Evolutionary conservation across 192 early-diverging fungal genomes (phyloP).

Genomic region (Coemansia umbellata): DNA sequence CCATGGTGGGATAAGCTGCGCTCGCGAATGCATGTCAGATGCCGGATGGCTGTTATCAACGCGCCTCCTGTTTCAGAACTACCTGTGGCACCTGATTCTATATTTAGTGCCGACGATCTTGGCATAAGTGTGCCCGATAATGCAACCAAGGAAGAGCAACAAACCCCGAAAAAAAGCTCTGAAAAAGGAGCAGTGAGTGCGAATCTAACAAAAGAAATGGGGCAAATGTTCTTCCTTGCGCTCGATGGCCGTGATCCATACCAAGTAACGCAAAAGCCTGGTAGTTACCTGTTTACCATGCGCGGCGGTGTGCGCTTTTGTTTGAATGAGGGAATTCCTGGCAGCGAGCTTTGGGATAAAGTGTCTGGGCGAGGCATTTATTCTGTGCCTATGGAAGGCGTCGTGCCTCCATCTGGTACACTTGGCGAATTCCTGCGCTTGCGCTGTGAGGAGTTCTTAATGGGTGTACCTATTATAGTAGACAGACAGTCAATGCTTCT

Average conservation of each 20-base stretch:
- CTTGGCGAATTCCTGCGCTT: slow-evolving; percentile 44
- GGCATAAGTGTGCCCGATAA: not conserved
- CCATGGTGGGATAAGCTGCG: slow-evolving; percentile 58
- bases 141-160: not conserved
- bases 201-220: slow-evolving; percentile 14
- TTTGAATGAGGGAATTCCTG: slow-evolving; percentile 45
- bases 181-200: not conserved
- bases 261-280: slow-evolving; percentile 43
- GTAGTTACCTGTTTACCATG: slow-evolving; percentile 50
- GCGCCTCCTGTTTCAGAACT: not conserved
- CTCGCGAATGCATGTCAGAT: slow-evolving; percentile 38
- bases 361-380: slow-evolving; percentile 39
- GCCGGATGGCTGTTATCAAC: slow-evolving; percentile 45
- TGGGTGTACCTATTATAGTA: slow-evolving; percentile 48
- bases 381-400: slow-evolving; percentile 37
- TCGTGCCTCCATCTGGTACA: slow-evolving; percentile 24
- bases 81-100: not conserved
- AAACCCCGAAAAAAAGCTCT: not conserved
- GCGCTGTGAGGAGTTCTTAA: slow-evolving; percentile 49
- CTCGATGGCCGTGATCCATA: slow-evolving; percentile 51
- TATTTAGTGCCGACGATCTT: not conserved
- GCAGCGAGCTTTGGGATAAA: slow-evolving; percentile 44
- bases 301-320: slow-evolving; percentile 49
- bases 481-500: slow-evolving; percentile 32
- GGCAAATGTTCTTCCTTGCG: slow-evolving; percentile 48